A percentile compares a stretch with the other conserved stretches of the same genome.
phyloP scores from a whole-genome alignment of 1,139 yeast genomes.

The Arxiozyma slooffiae region DNA sequence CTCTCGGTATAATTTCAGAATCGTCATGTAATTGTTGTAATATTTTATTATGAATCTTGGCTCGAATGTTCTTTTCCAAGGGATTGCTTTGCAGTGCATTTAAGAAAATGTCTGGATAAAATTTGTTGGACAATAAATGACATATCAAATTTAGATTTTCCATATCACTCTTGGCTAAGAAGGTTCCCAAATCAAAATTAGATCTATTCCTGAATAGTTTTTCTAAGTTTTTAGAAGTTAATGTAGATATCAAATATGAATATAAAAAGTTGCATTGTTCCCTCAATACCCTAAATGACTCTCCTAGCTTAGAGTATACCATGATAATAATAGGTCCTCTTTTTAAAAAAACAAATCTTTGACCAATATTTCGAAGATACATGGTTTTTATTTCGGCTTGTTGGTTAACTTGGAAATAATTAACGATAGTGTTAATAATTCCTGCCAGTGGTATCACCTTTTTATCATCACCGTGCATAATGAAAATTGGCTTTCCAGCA shows the following conservation, averaged over 20 bases:
- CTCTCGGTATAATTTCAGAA: constrained; percentile 20
- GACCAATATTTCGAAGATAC: constrained; percentile 35
- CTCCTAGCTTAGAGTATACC: constrained; percentile 55
- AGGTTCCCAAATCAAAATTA: constrained; percentile 72
- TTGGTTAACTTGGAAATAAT: constrained; percentile 31
- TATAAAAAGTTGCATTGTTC: constrained; percentile 68
- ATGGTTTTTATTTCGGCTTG: constrained; percentile 33
- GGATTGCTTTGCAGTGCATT: constrained; percentile 55
- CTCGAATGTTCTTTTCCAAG: constrained; percentile 39
- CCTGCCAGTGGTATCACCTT: constrained; percentile 68
- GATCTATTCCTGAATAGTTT: constrained; percentile 62
- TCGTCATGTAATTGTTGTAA: constrained; percentile 15
- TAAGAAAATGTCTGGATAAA: constrained; percentile 46
- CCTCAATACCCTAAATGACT: constrained; percentile 44
- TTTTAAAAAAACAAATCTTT: constrained; percentile 46
- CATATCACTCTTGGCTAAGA: constrained; percentile 42
- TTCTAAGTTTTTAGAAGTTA: constrained; percentile 65
- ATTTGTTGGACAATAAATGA: constrained; percentile 31
- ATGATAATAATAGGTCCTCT: constrained; percentile 65
- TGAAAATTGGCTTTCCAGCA: constrained; percentile 90
- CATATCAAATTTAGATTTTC: constrained; percentile 24
- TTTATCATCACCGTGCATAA: constrained; percentile 68
- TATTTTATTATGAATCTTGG: constrained; percentile 32
- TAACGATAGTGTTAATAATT: constrained; percentile 36
- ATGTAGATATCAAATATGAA: constrained; percentile 67